phyloP scores from a whole-genome alignment of 2,329 filamentous ascomycete species.

The Epichloe sp. region DNA sequence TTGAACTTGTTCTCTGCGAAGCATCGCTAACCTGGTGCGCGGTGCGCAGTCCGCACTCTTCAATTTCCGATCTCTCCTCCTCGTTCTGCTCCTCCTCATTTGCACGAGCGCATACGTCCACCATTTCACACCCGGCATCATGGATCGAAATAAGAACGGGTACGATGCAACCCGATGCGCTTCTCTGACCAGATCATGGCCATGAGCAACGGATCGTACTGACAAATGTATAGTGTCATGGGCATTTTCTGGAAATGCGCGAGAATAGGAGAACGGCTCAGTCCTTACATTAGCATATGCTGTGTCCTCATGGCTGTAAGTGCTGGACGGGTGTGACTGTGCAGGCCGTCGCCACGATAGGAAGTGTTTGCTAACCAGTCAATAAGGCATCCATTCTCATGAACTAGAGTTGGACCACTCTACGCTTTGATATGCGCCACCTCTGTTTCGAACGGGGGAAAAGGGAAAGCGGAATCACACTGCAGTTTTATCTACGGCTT shows the following conservation, averaged over 20 bases:
- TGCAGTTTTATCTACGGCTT: neutral
- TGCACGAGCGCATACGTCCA: conserved; percentile 94
- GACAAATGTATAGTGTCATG: conserved; percentile 40
- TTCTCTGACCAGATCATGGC: neutral
- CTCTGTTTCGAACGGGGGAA: neutral
- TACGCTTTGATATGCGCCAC: neutral
- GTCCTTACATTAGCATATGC: conserved; percentile 89
- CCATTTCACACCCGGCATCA: conserved; percentile 73
- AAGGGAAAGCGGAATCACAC: too few species aligned
- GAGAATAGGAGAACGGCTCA: conserved; percentile 80
- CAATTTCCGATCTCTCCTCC: conserved; percentile 94
- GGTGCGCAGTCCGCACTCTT: conserved; percentile 72
- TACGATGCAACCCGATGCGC: conserved; percentile 26
- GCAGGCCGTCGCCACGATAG: too few species aligned
- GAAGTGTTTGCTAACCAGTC: neutral
- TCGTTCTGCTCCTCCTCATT: conserved; percentile 87
- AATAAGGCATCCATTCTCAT: conserved; percentile 24
- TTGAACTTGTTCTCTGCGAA: neutral
- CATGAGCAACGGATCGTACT: neutral
- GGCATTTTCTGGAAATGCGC: conserved; percentile 96
- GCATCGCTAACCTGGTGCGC: neutral
- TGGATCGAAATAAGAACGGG: conserved; percentile 90
- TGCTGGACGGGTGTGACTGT: conserved; percentile 3
- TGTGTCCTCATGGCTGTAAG: conserved; percentile 86
- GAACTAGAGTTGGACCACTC: conserved; percentile 15